These are phyloP conservation scores for Aspergillus clavatus DNA, from an alignment of 2,329 filamentous ascomycete genomes.

Conservation along the genomic window DNA sequence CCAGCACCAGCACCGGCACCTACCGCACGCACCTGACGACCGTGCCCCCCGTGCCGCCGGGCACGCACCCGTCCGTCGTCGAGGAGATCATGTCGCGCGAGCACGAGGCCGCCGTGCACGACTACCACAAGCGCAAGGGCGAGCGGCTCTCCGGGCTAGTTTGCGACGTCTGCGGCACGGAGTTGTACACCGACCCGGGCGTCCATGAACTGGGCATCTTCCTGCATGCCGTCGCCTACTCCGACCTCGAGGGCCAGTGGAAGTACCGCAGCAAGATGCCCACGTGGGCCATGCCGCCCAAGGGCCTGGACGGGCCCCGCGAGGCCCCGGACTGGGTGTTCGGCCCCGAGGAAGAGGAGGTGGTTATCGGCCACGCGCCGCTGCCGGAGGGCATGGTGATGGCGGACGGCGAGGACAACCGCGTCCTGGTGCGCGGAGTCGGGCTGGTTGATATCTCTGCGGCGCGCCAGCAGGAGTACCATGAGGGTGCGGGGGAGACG, in stretches of 20 bases:
- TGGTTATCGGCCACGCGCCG: constrained; percentile 35
- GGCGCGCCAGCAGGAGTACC: constrained; percentile 4
- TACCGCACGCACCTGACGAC: constrained; percentile 60
- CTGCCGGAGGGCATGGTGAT: constrained; percentile 25
- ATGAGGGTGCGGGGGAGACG: background rate
- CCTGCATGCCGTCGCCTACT: constrained; percentile 86
- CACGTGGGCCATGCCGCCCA: constrained; percentile 77
- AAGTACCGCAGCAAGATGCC: constrained; percentile 81
- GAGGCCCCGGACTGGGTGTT: constrained; percentile 52
- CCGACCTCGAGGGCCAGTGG: constrained; percentile 78
- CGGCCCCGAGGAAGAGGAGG: constrained; percentile 33
- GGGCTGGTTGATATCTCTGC: constrained; percentile 31
- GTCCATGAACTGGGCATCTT: constrained; percentile 87
- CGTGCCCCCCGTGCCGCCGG: constrained; percentile 33
- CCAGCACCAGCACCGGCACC: constrained; percentile 57
- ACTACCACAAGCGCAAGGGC: constrained; percentile 83
- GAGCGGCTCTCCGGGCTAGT: constrained; percentile 86
- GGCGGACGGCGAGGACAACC: constrained; percentile 13
- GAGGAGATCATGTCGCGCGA: constrained; percentile 40
- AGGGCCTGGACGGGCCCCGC: constrained; percentile 65
- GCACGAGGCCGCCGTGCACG: constrained; percentile 78
- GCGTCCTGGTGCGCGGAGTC: constrained; percentile 32
- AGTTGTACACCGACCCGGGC: constrained; percentile 89
- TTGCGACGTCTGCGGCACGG: constrained; percentile 78
- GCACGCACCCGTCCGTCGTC: constrained; percentile 34